A percentile compares a stretch with the other conserved stretches of the same genome.
These are phyloP conservation scores for Cylindricascospora bacillispora DNA, from an alignment of 1,139 yeast species.

Conservation along the genomic window DNA sequence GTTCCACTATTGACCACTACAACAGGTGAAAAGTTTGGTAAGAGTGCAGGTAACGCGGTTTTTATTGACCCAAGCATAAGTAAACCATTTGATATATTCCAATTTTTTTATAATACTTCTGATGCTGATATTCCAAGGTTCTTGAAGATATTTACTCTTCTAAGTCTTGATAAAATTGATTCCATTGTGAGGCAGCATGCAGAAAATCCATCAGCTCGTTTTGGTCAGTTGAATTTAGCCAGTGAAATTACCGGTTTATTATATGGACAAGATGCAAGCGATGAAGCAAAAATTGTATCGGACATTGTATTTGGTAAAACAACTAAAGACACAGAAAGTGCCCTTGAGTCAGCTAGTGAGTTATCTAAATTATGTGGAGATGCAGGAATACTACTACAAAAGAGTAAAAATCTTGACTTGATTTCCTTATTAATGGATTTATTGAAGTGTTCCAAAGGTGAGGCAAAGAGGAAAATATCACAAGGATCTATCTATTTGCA, in stretches of 20 bases:
- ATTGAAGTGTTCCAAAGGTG: slow-evolving; percentile 37
- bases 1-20: slow-evolving; percentile 85
- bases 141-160: slow-evolving; percentile 63
- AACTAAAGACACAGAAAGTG: slow-evolving; percentile 35
- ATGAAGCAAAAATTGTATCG: slow-evolving; percentile 50
- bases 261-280: slow-evolving; percentile 69
- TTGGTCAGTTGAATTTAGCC: slow-evolving; percentile 70
- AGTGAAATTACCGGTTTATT: slow-evolving; percentile 75
- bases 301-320: slow-evolving; percentile 53
- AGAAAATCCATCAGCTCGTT: slow-evolving; percentile 46
- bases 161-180: slow-evolving; percentile 51
- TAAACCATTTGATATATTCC: slow-evolving; percentile 72
- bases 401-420: slow-evolving; percentile 28
- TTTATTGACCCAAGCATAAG: slow-evolving; percentile 68
- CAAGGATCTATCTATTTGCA: slow-evolving; percentile 72
- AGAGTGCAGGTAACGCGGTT: slow-evolving; percentile 93
- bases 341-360: slow-evolving; percentile 31
- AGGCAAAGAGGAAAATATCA: slow-evolving; percentile 49
- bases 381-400: slow-evolving; percentile 45
- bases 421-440: slow-evolving; percentile 23
- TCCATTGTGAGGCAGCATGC: slow-evolving; percentile 39
- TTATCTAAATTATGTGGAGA: slow-evolving; percentile 46
- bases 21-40: slow-evolving; percentile 89
- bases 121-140: slow-evolving; percentile 65
- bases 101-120: slow-evolving; percentile 67